Conservation (phyloP, 306 rosid species). For the Sicyos baderoa region DNA sequence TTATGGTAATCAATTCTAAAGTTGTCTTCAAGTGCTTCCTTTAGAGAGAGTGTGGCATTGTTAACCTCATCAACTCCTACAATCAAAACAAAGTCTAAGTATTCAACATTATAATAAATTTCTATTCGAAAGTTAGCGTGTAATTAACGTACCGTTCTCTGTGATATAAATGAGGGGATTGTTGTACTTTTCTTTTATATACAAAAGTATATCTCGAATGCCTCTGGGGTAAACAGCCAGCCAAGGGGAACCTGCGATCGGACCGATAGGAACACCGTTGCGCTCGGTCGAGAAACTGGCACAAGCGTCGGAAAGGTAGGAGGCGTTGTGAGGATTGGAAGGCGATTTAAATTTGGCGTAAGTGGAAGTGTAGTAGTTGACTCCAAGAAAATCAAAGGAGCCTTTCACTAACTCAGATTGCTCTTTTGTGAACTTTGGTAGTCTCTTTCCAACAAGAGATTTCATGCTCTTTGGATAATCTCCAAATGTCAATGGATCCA, state of each 20-base stretch:
- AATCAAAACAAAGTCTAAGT: not conserved
- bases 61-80: constrained; percentile 43
- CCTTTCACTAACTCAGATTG: constrained; percentile 40
- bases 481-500: constrained; percentile 52
- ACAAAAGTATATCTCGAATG: constrained; percentile 31
- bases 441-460: constrained; percentile 36
- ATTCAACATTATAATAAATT: no score
- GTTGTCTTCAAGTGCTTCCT: constrained; percentile 37
- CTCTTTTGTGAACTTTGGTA: constrained; percentile 43
- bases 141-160: constrained; percentile 39
- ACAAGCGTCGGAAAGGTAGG: constrained; percentile 32
- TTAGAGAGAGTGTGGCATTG: constrained; percentile 29
- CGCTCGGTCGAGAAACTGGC: constrained; percentile 28
- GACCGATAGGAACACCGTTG: constrained; percentile 42
- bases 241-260: constrained; percentile 38
- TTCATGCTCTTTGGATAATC: constrained; percentile 60
- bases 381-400: constrained; percentile 57
- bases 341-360: constrained; percentile 31
- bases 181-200: constrained; percentile 36
- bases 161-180: constrained; percentile 50
- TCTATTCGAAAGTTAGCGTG: no score
- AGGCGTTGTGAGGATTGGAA: constrained; percentile 11
- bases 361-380: constrained; percentile 44
- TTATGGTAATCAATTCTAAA: constrained; percentile 37
- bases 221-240: constrained; percentile 44